phyloP scores from a whole-genome alignment of 768 basidiomycete genomes.

The Cystobasidium ongulense region DNA sequence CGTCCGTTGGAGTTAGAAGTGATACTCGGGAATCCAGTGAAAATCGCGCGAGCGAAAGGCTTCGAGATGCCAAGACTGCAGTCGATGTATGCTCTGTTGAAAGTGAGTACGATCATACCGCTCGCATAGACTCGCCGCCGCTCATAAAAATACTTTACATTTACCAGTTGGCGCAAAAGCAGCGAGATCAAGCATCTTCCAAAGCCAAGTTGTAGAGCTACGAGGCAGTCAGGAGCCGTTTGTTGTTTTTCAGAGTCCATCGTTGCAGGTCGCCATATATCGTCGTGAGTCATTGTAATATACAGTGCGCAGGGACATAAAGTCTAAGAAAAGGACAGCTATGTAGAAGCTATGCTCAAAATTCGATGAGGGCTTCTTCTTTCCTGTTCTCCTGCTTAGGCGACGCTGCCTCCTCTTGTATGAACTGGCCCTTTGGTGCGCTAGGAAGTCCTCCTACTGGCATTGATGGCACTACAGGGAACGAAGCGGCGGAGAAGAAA shows the following conservation, averaged over 20 bases:
- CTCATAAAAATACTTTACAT: background rate
- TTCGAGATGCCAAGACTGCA: conserved; percentile 44
- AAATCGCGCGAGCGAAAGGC: conserved; percentile 40
- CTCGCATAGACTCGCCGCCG: background rate
- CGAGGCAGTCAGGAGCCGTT: too few species aligned
- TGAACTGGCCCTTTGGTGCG: conserved; percentile 14
- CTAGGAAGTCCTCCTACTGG: conserved; percentile 21
- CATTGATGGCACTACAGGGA: conserved; percentile 8
- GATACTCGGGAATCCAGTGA: conserved; percentile 52
- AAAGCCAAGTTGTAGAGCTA: conserved; percentile 31
- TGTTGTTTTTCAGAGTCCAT: too few species aligned
- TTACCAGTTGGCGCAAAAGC: conserved; percentile 29
- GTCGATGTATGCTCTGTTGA: conserved; percentile 42
- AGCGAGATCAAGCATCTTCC: conserved; percentile 33
- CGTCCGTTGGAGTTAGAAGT: conserved; percentile 62
- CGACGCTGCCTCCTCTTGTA: background rate
- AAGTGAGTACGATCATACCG: conserved; percentile 33
- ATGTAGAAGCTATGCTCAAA: too few species aligned
- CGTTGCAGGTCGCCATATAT: background rate
- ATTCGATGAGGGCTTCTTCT: conserved; percentile 23
- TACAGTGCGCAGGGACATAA: too few species aligned
- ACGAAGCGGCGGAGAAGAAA: conserved; percentile 10
- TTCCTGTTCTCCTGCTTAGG: background rate
- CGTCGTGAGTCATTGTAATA: background rate
- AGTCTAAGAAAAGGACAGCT: too few species aligned